phyloP scores from a whole-genome alignment of 768 basidiomycete species.

The Lentinus tigrinus region DNA sequence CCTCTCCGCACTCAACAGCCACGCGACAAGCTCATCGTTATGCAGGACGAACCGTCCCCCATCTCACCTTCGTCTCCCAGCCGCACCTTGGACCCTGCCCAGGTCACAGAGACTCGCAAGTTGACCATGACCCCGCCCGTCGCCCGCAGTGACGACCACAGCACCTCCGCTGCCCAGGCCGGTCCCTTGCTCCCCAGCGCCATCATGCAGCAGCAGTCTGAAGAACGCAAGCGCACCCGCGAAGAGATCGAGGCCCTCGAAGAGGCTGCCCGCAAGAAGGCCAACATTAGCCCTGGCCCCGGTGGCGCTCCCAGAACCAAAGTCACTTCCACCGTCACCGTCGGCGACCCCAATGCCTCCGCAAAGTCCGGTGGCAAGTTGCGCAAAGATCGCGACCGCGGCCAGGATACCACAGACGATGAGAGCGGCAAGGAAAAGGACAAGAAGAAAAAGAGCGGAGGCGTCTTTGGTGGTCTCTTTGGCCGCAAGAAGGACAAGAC shows the following conservation, averaged over 20 bases:
- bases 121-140: constrained; percentile 78
- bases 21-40: constrained; percentile 42
- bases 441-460: constrained; percentile 65
- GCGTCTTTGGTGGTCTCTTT: constrained; percentile 78
- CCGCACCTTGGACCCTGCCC: constrained; percentile 59
- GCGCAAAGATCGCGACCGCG: constrained; percentile 42
- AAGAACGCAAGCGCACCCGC: constrained; percentile 52
- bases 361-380: constrained; percentile 32
- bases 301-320: constrained; percentile 6
- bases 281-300: constrained; percentile 23
- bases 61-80: constrained; percentile 29
- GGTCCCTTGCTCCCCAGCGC: constrained; percentile 37
- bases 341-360: background rate
- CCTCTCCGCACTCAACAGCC: constrained; percentile 44
- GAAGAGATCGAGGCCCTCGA: constrained; percentile 48
- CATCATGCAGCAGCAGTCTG: constrained; percentile 46
- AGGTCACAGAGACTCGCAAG: constrained; percentile 71
- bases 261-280: constrained; percentile 48
- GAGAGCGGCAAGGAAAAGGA: constrained; percentile 46
- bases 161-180: constrained; percentile 4
- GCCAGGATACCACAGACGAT: constrained; percentile 36
- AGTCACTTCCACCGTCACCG: constrained; percentile 9
- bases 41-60: constrained; percentile 26
- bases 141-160: constrained; percentile 52
- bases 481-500: constrained; percentile 69